Evolutionary conservation across 176 grass and related monocot species (phyloP).

Genomic region (Dendrocalamus sinicus): DNA sequence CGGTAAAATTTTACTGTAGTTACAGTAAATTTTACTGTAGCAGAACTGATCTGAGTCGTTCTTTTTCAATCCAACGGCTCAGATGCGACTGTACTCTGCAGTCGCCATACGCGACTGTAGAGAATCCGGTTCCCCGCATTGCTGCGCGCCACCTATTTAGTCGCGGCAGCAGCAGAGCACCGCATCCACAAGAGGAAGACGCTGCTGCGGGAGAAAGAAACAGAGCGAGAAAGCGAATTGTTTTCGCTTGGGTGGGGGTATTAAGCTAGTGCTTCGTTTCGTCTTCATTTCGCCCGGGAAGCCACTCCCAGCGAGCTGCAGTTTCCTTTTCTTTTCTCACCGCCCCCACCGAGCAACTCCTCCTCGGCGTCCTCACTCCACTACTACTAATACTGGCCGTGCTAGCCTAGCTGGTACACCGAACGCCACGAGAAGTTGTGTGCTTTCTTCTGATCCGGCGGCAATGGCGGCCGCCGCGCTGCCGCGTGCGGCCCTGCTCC

Average conservation of each 20-base stretch:
- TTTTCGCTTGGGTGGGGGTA: not conserved
- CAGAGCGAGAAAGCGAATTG: slow-evolving; percentile 24
- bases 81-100: no score
- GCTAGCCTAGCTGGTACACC: slow-evolving; percentile 37
- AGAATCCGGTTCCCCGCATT: no score
- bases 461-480: slow-evolving; percentile 39
- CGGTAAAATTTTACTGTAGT: no score
- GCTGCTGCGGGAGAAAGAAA: not conserved
- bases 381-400: not conserved
- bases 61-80: no score
- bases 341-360: slow-evolving; percentile 40
- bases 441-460: not conserved
- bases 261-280: slow-evolving; percentile 16
- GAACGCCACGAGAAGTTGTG: slow-evolving; percentile 18
- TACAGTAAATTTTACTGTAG: no score
- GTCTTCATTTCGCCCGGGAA: slow-evolving; percentile 23
- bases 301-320: slow-evolving; percentile 5
- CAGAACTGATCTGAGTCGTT: no score
- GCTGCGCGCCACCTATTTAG: not conserved
- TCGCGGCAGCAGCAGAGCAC: not conserved
- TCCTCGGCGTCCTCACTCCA: not conserved
- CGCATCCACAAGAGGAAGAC: not conserved
- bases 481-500: not conserved
- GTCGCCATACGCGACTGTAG: no score
- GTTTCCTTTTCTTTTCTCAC: not conserved